These are phyloP conservation scores for Nepenthes gracilis DNA, from an alignment of 148 eudicot species.

Conservation along the genomic window DNA sequence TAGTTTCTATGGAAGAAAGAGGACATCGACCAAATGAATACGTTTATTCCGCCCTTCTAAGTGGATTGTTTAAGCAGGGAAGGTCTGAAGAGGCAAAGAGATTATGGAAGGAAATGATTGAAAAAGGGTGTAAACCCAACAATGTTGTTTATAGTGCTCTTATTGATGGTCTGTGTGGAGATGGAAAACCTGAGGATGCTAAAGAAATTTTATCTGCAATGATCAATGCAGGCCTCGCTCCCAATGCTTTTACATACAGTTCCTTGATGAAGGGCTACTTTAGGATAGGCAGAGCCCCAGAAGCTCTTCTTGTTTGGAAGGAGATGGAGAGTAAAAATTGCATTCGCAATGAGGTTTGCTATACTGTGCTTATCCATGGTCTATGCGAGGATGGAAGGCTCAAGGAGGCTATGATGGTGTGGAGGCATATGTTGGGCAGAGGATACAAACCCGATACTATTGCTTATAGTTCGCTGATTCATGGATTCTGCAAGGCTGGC, in stretches of 20 bases:
- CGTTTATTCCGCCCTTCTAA: conserved; percentile 65
- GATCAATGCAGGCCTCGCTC: conserved; percentile 42
- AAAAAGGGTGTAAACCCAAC: conserved; percentile 55
- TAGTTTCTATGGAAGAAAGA: conserved; percentile 60
- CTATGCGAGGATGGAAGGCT: conserved; percentile 55
- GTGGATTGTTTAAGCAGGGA: conserved; percentile 79
- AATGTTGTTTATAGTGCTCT: conserved; percentile 62
- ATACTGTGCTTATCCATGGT: conserved; percentile 69
- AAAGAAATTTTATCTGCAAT: conserved; percentile 46
- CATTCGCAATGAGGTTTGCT: conserved; percentile 43
- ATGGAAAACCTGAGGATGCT: conserved; percentile 56
- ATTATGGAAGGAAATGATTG: conserved; percentile 56
- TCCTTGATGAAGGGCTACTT: conserved; percentile 80
- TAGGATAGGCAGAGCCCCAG: conserved; percentile 36
- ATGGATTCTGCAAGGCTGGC: conserved; percentile 74
- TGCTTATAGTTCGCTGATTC: conserved; percentile 77
- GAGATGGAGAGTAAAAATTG: conserved; percentile 34
- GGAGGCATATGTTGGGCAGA: conserved; percentile 58
- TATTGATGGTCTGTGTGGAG: conserved; percentile 68
- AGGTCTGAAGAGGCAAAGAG: conserved; percentile 44
- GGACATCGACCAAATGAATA: conserved; percentile 46
- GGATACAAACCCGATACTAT: conserved; percentile 63
- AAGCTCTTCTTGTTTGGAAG: conserved; percentile 69
- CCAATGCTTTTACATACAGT: conserved; percentile 73
- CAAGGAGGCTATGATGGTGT: conserved; percentile 59